These are phyloP conservation scores for Adansonia grandidieri DNA, from an alignment of 441 rosid species.

Conservation along the genomic window DNA sequence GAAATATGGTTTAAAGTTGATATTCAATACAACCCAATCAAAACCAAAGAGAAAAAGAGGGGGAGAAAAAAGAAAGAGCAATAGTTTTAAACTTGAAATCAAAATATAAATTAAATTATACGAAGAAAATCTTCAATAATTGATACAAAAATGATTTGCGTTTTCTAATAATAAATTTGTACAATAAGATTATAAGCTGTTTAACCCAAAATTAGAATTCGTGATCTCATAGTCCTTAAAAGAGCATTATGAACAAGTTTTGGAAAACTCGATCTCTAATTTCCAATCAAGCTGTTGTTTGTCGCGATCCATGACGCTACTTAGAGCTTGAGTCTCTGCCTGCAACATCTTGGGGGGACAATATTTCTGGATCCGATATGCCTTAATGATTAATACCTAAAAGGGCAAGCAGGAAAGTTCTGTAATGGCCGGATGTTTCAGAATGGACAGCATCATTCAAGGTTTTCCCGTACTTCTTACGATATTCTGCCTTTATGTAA, in stretches of 20 bases:
- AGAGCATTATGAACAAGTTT: not conserved
- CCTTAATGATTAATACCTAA: not conserved
- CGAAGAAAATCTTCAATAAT: not conserved
- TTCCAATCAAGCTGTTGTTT: no score
- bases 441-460: slow-evolving; percentile 66
- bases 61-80: no score
- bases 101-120: not conserved
- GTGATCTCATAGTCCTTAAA: not conserved
- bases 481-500: slow-evolving; percentile 54
- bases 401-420: slow-evolving; percentile 6
- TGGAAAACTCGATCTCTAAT: not conserved
- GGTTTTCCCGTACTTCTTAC: slow-evolving; percentile 57
- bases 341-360: no score
- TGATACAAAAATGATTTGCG: not conserved
- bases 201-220: not conserved
- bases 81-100: no score
- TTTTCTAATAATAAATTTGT: not conserved
- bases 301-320: not conserved
- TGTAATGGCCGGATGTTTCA: slow-evolving; percentile 61
- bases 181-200: not conserved
- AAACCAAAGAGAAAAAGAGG: no score
- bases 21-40: no score
- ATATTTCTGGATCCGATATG: not conserved
- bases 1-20: no score
- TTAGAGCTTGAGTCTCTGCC: no score